Evolutionary conservation across 306 rosid genomes (phyloP).

Genomic region (Urtica urens): DNA sequence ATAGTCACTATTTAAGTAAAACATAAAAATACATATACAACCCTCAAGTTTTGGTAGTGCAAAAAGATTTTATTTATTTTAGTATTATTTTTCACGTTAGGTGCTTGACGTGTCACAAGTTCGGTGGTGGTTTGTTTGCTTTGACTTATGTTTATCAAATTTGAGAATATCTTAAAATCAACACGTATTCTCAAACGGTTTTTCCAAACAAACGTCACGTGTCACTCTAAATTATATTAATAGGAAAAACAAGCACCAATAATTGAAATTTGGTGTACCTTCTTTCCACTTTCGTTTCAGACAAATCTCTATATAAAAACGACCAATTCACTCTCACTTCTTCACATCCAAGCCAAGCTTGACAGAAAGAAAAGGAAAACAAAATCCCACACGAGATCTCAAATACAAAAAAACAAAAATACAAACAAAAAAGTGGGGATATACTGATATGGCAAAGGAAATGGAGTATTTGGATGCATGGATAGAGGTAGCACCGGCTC

Average conservation of each 20-base stretch:
- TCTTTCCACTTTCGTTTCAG: not conserved
- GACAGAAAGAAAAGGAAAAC: no score
- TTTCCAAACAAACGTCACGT: not conserved
- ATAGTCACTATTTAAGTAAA: no score
- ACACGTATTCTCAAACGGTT: not conserved
- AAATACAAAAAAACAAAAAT: not conserved
- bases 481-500: constrained; percentile 45
- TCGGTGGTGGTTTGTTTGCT: no score
- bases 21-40: no score
- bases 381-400: not conserved
- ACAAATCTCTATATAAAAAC: not conserved
- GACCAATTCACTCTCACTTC: not conserved
- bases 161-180: no score
- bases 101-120: no score
- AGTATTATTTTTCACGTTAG: no score
- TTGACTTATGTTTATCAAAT: no score
- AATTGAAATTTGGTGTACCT: not conserved
- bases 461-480: constrained; percentile 22
- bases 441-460: constrained; percentile 29
- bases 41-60: no score
- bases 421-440: not conserved
- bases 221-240: not conserved
- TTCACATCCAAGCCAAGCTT: not conserved
- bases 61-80: no score
- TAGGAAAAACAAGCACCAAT: not conserved